These are phyloP conservation scores for Phaeophleospora eucalypticola DNA, from an alignment of 2,329 filamentous ascomycete species.

Conservation along the genomic window DNA sequence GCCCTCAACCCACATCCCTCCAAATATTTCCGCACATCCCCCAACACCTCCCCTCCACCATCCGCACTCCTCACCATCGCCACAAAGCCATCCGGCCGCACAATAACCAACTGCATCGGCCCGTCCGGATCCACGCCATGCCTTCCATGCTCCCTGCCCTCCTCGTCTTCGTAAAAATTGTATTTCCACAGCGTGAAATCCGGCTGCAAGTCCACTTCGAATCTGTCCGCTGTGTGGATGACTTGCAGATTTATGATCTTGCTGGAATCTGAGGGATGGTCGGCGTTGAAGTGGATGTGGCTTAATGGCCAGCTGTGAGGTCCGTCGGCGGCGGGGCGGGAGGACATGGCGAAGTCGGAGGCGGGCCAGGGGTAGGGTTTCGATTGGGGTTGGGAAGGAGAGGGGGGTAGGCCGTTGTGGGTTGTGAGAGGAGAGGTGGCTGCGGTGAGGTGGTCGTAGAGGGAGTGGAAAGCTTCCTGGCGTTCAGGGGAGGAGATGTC, in stretches of 20 bases:
- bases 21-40: too few species aligned
- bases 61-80: not conserved
- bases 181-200: not conserved
- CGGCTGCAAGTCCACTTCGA: not conserved
- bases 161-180: not conserved
- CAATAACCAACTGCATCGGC: not conserved
- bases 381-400: not conserved
- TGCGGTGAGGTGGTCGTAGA: not conserved
- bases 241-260: not conserved
- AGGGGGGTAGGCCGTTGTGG: not conserved
- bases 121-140: not conserved
- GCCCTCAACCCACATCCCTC: too few species aligned
- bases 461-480: not conserved
- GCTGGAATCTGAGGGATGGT: not conserved
- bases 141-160: not conserved
- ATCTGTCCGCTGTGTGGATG: not conserved
- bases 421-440: not conserved
- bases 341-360: too few species aligned
- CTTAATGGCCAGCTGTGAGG: not conserved
- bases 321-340: too few species aligned
- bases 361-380: not conserved
- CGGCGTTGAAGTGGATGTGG: not conserved
- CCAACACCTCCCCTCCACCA: too few species aligned
- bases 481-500: not conserved
- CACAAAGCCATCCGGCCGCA: not conserved